phyloP scores from a whole-genome alignment of 2,329 filamentous ascomycete species.

The Aspergillus carbonarius region DNA sequence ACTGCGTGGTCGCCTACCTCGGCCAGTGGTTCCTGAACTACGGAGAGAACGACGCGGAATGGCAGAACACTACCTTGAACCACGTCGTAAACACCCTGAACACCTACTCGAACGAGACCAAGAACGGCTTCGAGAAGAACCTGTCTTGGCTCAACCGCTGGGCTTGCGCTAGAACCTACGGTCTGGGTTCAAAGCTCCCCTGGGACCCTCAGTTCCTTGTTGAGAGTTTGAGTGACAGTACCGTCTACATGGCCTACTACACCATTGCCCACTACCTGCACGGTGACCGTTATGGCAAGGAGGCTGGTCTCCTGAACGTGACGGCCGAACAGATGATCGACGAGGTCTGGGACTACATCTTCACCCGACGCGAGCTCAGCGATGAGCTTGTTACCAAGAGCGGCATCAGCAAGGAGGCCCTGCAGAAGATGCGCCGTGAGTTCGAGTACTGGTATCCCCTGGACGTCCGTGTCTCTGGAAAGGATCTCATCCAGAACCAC shows the following conservation, averaged over 20 bases:
- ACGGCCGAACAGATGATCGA: constrained; percentile 85
- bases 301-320: constrained; percentile 67
- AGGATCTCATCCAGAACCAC: constrained; percentile 91
- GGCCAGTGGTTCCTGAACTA: constrained; percentile 99
- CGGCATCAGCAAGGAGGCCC: constrained; percentile 69
- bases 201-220: constrained; percentile 92
- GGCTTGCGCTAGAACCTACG: constrained; percentile 90
- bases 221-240: constrained; percentile 87
- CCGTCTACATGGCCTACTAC: constrained; percentile 73
- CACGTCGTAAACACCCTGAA: constrained; percentile 73
- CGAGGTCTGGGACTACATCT: constrained; percentile 95
- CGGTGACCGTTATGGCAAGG: constrained; percentile 79
- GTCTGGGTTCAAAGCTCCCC: constrained; percentile 88
- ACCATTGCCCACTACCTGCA: constrained; percentile 67
- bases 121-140: constrained; percentile 78
- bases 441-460: constrained; percentile 98
- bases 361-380: constrained; percentile 69
- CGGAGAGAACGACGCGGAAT: constrained; percentile 74
- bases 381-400: constrained; percentile 64
- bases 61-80: constrained; percentile 73
- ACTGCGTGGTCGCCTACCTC: constrained; percentile 88
- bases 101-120: constrained; percentile 74
- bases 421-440: constrained; percentile 81
- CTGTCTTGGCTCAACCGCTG: constrained; percentile 93
- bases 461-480: constrained; percentile 83